Evolutionary conservation across 1,284 basidiomycete species (phyloP), one percentile per base, ranked within the genome.

Genomic region (Tremellales sp.): DNA sequence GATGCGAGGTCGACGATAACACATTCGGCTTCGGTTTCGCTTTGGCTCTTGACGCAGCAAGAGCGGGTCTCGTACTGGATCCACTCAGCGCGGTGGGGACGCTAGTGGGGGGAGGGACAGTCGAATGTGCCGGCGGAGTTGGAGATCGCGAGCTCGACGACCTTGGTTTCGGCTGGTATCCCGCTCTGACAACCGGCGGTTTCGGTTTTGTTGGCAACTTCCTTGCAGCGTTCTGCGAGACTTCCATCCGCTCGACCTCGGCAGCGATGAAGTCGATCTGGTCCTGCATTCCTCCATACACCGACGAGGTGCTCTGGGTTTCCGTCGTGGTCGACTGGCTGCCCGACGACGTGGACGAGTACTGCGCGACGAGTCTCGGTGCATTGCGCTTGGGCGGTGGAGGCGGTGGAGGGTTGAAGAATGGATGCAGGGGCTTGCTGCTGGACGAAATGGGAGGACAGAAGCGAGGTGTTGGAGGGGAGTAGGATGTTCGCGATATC

Each of bases 341-440:
- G 14, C n/a, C 37, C 16, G 44, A 49, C 28, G 45, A 44, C 29
- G 28, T 42, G 29, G 35, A 47, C 19, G 26, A 29, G 26, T 60
- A 63, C 16, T 53, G 45, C 4, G 61, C 57, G 32, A 57, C 54
- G n/a, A 57, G 40, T 27, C 59, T 45, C 1, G 59, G 61, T 44
- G 47, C 29, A 8, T 56, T 35, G 13, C 38, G 40, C 5, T 56
- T 40, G 10, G 54, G 39, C 3, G 57, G 54, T 4, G 28, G 50
- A 27, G 43, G 48, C 22, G 38, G 40, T 10, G 49, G 33, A 14
- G 7, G 24, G 21, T 7, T 39, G 45, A 61, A 61, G 52, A 64
- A 61, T 8, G 61, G 61, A 43, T 61, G 61, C 10, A 60, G 44
- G 4, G 53, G 48, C 19, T 35, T 25, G 29, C 18, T 31, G 14